A percentile compares a stretch with the other conserved stretches of the same genome.
phyloP scores from a whole-genome alignment of 2,329 filamentous ascomycete genomes.

The Colletotrichum cereale region DNA sequence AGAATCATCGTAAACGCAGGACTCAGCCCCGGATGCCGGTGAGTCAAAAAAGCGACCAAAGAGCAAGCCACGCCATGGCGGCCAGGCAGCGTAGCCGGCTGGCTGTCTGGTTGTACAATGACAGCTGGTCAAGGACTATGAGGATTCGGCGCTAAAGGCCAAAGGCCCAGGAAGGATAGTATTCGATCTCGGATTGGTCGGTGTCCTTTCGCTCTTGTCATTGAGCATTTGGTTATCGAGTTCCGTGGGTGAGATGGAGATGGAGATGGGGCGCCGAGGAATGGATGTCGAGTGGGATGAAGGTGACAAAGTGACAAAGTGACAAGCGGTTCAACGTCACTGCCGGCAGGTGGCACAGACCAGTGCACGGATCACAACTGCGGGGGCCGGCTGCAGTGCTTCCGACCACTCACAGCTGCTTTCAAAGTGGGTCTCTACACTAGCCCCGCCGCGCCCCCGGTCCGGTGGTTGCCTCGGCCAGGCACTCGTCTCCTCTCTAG shows the following conservation, averaged over 20 bases:
- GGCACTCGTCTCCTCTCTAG: neutral
- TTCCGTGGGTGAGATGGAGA: too few species aligned
- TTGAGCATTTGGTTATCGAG: neutral
- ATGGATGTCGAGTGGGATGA: neutral
- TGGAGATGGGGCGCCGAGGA: neutral
- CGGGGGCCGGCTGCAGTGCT: neutral
- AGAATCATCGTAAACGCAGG: neutral
- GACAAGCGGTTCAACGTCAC: neutral
- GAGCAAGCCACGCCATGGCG: neutral
- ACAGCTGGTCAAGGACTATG: neutral
- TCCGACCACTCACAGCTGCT: constrained; percentile 4
- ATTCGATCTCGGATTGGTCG: too few species aligned
- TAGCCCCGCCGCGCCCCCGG: neutral
- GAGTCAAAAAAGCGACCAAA: constrained; percentile 14
- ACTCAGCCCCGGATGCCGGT: constrained; percentile 21
- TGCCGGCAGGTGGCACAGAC: constrained; percentile 11
- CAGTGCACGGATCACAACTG: neutral
- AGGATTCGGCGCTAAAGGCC: fast-evolving
- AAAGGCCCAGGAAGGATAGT: too few species aligned
- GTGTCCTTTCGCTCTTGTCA: neutral
- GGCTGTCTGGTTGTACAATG: neutral
- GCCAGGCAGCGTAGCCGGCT: neutral
- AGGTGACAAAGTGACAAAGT: neutral
- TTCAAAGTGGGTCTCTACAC: neutral
- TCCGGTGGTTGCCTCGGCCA: constrained; percentile 9